Conservation (phyloP, 2,329 filamentous ascomycete species). For the Calonectria henricotiae region DNA sequence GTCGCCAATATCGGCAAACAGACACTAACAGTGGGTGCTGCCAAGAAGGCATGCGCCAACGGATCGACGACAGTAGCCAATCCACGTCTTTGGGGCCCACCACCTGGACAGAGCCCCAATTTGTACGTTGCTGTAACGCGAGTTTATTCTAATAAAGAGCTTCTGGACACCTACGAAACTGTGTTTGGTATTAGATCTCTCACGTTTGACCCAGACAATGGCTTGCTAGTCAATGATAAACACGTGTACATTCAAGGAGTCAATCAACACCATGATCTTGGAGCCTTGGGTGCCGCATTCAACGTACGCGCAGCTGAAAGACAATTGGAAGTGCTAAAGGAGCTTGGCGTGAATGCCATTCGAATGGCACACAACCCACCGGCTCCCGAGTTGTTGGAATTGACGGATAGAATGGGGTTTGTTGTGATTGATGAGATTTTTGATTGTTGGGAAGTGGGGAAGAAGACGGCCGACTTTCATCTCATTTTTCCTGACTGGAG, state of each 20-base stretch:
- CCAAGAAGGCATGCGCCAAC: background rate
- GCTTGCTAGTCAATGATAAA: background rate
- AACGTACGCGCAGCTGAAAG: background rate
- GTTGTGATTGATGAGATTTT: conserved; percentile 4
- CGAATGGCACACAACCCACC: conserved; percentile 11
- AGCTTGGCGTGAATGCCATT: conserved; percentile 1
- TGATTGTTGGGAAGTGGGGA: conserved; percentile 1
- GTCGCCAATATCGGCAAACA: background rate
- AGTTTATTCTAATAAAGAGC: background rate
- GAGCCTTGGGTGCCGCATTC: conserved; percentile 4
- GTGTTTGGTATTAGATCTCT: conserved; percentile 13
- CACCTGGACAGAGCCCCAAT: background rate
- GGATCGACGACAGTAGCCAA: background rate
- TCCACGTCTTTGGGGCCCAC: conserved; percentile 7
- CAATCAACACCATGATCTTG: conserved; percentile 2
- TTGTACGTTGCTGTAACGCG: background rate
- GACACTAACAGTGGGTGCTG: background rate
- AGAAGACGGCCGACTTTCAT: conserved; percentile 15
- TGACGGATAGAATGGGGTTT: conserved; percentile 8
- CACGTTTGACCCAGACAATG: background rate
- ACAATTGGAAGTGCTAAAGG: conserved; percentile 3
- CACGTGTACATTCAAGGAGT: conserved; percentile 14
- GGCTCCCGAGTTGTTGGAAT: background rate
- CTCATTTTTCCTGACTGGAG: conserved; percentile 15
- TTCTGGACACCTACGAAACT: conserved; percentile 5